A percentile compares a stretch with the other conserved stretches of the same genome.
These are phyloP conservation scores for Phoma sp. DNA, from an alignment of 2,329 filamentous ascomycete species.

Conservation along the genomic window DNA sequence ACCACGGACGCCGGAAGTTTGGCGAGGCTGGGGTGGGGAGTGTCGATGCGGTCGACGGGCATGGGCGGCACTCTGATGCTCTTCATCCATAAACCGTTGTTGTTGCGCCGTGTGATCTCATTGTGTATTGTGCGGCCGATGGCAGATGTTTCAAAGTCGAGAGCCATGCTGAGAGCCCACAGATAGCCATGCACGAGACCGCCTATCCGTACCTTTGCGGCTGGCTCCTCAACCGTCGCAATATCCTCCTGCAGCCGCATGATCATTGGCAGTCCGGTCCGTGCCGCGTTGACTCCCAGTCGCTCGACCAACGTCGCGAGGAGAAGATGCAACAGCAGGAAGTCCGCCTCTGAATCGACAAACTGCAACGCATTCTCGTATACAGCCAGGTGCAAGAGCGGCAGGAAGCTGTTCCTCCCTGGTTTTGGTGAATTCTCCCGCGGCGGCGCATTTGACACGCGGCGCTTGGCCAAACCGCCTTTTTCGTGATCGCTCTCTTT, in stretches of 20 bases:
- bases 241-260: constrained; percentile 88
- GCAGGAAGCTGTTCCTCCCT: constrained; percentile 74
- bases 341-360: constrained; percentile 70
- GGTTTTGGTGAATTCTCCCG: constrained; percentile 64
- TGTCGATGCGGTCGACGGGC: constrained; percentile 65
- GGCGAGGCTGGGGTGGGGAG: constrained; percentile 34
- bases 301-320: constrained; percentile 76
- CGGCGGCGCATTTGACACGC: constrained; percentile 71
- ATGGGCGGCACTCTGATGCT: constrained; percentile 75
- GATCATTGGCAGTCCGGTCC: constrained; percentile 85
- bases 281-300: constrained; percentile 81
- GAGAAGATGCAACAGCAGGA: constrained; percentile 78
- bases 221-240: constrained; percentile 67
- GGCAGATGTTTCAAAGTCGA: constrained; percentile 74
- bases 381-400: constrained; percentile 83
- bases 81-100: constrained; percentile 80
- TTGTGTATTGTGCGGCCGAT: constrained; percentile 75
- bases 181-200: constrained; percentile 91
- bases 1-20: constrained; percentile 36
- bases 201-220: constrained; percentile 79
- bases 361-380: constrained; percentile 83
- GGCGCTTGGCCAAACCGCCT: constrained; percentile 63
- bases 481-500: constrained; percentile 54
- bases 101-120: constrained; percentile 78
- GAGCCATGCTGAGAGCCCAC: constrained; percentile 78